These are phyloP conservation scores for Penicillium psychrofluorescens DNA, from an alignment of 495 filamentous ascomycete genomes.

Conservation along the genomic window DNA sequence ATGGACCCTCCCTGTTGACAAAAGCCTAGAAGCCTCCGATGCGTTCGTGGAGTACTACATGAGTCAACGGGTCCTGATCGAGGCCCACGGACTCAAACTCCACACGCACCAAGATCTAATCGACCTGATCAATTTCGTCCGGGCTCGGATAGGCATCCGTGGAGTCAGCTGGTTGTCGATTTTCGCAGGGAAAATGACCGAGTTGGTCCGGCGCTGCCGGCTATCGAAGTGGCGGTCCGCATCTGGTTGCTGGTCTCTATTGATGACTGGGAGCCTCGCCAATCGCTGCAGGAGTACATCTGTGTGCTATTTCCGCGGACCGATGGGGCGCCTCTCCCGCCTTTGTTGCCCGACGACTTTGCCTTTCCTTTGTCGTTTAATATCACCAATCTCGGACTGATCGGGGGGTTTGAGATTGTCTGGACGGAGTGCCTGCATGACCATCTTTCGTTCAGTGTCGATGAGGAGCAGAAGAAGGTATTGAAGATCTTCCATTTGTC, in stretches of 20 bases:
- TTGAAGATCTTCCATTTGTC: slow-evolving; percentile 5
- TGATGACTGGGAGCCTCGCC: slow-evolving; percentile 2
- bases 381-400: slow-evolving; percentile 1
- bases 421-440: slow-evolving; percentile 6
- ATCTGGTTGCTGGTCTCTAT: slow-evolving; percentile 2
- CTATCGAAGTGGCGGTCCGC: not conserved
- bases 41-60: slow-evolving; percentile 4
- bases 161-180: not conserved
- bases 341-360: not conserved
- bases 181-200: not conserved
- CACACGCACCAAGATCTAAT: slow-evolving; percentile 1
- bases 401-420: slow-evolving; percentile 8
- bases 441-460: slow-evolving; percentile 2
- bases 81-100: slow-evolving; percentile 1
- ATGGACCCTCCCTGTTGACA: not conserved
- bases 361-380: slow-evolving; percentile 6
- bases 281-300: slow-evolving; percentile 6
- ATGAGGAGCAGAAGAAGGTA: slow-evolving; percentile 1
- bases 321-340: not conserved
- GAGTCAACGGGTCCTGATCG: not conserved
- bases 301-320: not conserved
- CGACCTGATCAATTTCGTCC: slow-evolving; percentile 1
- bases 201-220: not conserved
- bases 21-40: not conserved
- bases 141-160: not conserved